Evolutionary conservation across 2,329 filamentous ascomycete species (phyloP).

Genomic region (Botrytis aclada): DNA sequence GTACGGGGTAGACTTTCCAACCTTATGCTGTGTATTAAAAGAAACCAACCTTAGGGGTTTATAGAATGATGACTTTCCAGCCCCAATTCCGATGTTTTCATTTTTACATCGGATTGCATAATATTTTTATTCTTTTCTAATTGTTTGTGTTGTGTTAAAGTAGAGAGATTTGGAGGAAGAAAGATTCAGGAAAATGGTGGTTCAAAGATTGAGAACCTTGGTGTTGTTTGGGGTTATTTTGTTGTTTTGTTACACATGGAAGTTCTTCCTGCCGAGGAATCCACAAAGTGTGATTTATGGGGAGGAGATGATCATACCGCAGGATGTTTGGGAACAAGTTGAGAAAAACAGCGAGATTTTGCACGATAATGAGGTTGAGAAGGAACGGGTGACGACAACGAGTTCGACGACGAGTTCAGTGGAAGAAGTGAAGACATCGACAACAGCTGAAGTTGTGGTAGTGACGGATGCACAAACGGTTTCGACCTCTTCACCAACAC

Average conservation of each 20-base stretch:
- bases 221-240: not conserved
- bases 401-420: not conserved
- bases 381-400: not conserved
- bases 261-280: not conserved
- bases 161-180: not conserved
- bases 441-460: no score
- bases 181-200: not conserved
- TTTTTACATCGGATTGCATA: not conserved
- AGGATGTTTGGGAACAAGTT: not conserved
- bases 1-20: not conserved
- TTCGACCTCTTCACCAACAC: not conserved
- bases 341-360: not conserved
- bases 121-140: not conserved
- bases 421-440: not conserved
- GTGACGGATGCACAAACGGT: not conserved
- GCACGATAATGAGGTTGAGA: not conserved
- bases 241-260: constrained; percentile 2
- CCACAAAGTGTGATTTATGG: not conserved
- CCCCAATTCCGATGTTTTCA: not conserved
- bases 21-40: not conserved
- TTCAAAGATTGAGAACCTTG: not conserved
- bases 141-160: not conserved
- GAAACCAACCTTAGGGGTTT: not conserved
- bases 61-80: not conserved
- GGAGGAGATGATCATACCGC: not conserved